Evolutionary conservation across 1,284 basidiomycete genomes (phyloP), one percentile per base, ranked within the genome.

Genomic region (Afroboletus lepidellus): DNA sequence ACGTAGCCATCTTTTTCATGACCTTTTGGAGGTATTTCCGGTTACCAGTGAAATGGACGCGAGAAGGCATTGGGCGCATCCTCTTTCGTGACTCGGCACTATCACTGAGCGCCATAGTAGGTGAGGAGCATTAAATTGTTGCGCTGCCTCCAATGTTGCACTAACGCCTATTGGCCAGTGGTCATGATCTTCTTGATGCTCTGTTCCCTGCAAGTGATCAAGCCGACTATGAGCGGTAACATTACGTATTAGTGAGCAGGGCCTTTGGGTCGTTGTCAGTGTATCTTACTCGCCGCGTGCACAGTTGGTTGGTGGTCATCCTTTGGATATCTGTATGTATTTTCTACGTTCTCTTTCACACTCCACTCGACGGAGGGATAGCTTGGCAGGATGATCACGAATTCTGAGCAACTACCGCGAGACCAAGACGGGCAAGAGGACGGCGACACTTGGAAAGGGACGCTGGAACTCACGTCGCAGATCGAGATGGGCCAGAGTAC

Each of bases 111-210:
- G 42, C 45, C 13, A 59, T 65, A 38, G 48, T 44, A 12, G 18
- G 61, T 54, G 13, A 45, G 42, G 5, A 8, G 3, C 3, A 3
- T 16, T 20, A 5, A 1, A 6, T 9, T 41, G 11, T n/a, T n/a
- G 20, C 13, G 32, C 21, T 36, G 11, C 33, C 15, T 37, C 38
- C 23, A 4, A 18, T 13, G 9, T 34, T 32, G 24, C 18, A 21
- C 46, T 57, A 8, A 49, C 30, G 23, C 27, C 12, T 15, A 15
- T 23, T 3, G 30, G 32, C 8, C 32, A 63, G 63, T 33, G 37
- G n/a, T 61, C 8, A 56, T 59, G 56, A 24, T 65, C 0, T 61
- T 61, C 38, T 29, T 63, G 43, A 63, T 56, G 25, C 60, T 63
- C 25, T 55, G 49, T 27, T 47, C 56, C 9, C 36, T 59, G 18